Conservation (phyloP, 2,329 filamentous ascomycete genomes). For the Trichoderma sp. region DNA sequence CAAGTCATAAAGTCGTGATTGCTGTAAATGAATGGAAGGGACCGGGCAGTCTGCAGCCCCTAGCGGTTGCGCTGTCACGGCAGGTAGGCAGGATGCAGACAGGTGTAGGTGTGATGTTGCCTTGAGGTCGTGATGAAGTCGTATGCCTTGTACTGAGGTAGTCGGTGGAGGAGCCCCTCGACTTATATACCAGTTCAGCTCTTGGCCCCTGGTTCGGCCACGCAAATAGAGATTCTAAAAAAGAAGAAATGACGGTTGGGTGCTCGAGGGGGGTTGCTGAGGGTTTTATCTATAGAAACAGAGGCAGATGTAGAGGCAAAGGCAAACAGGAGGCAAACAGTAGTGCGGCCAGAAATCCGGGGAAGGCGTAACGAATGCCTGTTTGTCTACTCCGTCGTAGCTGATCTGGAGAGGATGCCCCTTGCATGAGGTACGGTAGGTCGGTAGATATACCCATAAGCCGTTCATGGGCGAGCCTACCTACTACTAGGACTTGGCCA, state of each 20-base stretch:
- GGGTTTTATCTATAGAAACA: neutral
- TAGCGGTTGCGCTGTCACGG: slow-evolving; percentile 4
- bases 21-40: neutral
- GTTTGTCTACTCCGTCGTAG: no score
- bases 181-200: neutral
- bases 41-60: slow-evolving; percentile 16
- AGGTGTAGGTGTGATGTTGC: neutral
- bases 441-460: no score
- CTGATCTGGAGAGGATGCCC: no score
- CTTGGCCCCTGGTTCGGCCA: neutral
- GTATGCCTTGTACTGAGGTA: neutral
- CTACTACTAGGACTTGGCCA: no score
- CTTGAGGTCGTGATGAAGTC: no score
- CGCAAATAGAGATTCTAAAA: neutral
- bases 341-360: neutral
- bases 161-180: slow-evolving; percentile 20
- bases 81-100: slow-evolving; percentile 25
- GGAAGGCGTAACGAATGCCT: slow-evolving; percentile 6
- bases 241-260: neutral
- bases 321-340: neutral
- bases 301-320: neutral
- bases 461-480: no score
- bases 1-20: slow-evolving; percentile 25
- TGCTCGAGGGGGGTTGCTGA: neutral
- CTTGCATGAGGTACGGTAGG: no score